Conservation (phyloP, 345 rosid genomes). For the Combretum micranthum region DNA sequence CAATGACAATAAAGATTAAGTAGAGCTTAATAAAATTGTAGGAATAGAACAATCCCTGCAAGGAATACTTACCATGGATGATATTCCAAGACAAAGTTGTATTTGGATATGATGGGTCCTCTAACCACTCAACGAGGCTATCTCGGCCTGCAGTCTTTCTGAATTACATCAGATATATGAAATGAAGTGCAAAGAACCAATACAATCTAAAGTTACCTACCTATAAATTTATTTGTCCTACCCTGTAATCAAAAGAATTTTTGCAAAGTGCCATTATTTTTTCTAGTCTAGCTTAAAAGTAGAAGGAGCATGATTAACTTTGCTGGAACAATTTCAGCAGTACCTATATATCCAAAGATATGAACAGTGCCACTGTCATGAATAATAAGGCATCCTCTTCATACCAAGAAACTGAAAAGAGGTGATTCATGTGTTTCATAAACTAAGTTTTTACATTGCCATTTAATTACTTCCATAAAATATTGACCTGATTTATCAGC, state of each 20-base stretch:
- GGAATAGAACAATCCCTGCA: background rate
- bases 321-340: no score
- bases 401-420: slow-evolving; percentile 3
- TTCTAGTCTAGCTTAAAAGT: background rate
- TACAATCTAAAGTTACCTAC: background rate
- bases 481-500: no score
- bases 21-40: background rate
- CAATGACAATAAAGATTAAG: slow-evolving; percentile 4
- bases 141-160: slow-evolving; percentile 28
- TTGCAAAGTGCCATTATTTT: background rate
- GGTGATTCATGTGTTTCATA: background rate
- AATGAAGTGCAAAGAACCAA: background rate
- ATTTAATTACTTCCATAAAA: no score
- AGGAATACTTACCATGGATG: slow-evolving; percentile 25
- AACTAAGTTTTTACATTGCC: no score
- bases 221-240: background rate
- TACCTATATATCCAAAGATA: no score
- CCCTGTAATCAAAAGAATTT: background rate
- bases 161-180: background rate
- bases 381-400: background rate
- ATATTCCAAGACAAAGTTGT: slow-evolving; percentile 57
- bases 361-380: no score
- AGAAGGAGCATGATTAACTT: no score
- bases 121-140: slow-evolving; percentile 43
- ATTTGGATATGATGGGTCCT: slow-evolving; percentile 50